phyloP scores from a whole-genome alignment of 2,329 filamentous ascomycete species.

The Colletotrichum magnum region DNA sequence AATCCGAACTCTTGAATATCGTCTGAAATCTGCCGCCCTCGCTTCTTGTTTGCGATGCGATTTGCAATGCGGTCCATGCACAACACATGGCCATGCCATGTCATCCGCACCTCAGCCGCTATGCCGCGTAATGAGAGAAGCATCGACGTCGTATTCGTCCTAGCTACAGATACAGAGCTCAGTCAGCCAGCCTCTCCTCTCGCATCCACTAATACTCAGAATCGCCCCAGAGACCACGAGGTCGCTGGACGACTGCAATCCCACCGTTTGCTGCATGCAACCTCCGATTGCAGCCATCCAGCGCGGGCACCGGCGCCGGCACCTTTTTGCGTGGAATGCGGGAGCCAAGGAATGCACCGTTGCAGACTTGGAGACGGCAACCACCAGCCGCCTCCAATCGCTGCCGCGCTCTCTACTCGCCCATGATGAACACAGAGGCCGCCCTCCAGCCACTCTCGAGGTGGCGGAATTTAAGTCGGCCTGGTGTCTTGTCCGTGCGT shows the following conservation, averaged over 20 bases:
- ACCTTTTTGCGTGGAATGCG: slow-evolving; percentile 14
- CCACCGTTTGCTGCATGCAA: slow-evolving; percentile 5
- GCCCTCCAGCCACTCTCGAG: slow-evolving; percentile 16
- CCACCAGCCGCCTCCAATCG: slow-evolving; percentile 1
- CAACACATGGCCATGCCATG: slow-evolving; percentile 1
- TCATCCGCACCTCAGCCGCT: slow-evolving; percentile 8
- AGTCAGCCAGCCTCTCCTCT: slow-evolving; percentile 3
- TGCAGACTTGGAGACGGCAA: slow-evolving; percentile 29
- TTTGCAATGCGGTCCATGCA: neutral
- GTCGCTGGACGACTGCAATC: neutral
- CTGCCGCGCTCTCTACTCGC: neutral
- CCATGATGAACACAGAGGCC: slow-evolving; percentile 24
- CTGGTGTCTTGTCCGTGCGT: slow-evolving; percentile 16
- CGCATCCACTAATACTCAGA: neutral
- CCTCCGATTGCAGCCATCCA: slow-evolving; percentile 10
- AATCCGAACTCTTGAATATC: neutral
- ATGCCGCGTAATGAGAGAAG: slow-evolving; percentile 19
- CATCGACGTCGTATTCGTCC: slow-evolving; percentile 18
- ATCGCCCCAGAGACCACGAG: slow-evolving; percentile 3
- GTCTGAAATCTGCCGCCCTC: slow-evolving; percentile 3
- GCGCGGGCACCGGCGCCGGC: slow-evolving; percentile 1
- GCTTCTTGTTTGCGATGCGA: slow-evolving; percentile 13
- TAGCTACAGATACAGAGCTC: neutral
- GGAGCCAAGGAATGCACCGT: slow-evolving; percentile 34
- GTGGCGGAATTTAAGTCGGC: slow-evolving; percentile 17